Percentiles rank a stretch among this genome's conserved stretches.
These are phyloP conservation scores for Carex scoparia DNA, from an alignment of 176 grass and related monocot species.

Conservation along the genomic window DNA sequence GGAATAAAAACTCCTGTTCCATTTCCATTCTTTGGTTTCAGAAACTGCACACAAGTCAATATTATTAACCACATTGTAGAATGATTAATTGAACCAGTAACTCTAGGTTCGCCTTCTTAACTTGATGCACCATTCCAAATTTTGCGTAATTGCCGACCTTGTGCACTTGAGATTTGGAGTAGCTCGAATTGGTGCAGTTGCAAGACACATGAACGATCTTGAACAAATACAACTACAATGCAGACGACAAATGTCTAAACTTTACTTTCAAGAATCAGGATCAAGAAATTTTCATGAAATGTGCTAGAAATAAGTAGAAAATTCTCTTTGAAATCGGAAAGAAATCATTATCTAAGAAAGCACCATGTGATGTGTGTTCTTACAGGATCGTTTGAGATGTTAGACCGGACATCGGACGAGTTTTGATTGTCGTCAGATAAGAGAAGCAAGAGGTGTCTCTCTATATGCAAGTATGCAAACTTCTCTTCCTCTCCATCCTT, in stretches of 20 bases:
- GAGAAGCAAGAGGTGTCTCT: neutral
- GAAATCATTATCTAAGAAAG: neutral
- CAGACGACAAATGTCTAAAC: neutral
- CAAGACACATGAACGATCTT: neutral
- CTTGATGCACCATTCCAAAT: neutral
- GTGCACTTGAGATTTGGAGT: neutral
- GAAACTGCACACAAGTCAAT: neutral
- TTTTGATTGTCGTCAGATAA: neutral
- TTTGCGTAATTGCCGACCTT: neutral
- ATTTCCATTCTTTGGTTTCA: neutral
- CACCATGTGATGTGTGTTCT: neutral
- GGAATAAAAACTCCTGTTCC: constrained; percentile 20
- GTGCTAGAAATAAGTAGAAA: neutral
- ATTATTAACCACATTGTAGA: neutral
- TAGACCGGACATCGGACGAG: neutral
- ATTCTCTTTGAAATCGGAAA: neutral
- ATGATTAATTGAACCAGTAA: neutral
- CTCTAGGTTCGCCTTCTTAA: neutral
- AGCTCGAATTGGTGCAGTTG: neutral
- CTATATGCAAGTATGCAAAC: neutral
- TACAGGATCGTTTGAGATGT: neutral
- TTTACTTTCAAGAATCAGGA: neutral
- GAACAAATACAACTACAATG: neutral
- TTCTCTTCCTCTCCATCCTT: neutral
- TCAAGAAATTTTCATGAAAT: neutral